Base-by-base conservation (phyloP, 164 flowering plant genomes). In the Sextonia rubra region DNA sequence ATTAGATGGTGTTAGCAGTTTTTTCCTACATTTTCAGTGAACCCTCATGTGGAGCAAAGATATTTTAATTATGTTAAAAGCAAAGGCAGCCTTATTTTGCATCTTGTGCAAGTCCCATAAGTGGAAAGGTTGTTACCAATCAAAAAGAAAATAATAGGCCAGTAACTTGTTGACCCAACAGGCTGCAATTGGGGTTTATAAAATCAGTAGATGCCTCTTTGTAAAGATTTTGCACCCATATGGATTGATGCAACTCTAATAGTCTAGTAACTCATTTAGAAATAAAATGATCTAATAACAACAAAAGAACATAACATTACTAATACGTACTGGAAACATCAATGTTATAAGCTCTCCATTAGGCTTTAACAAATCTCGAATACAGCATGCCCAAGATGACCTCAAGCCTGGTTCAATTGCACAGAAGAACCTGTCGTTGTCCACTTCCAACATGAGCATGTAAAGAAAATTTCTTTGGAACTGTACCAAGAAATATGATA, bases 341-440 rank as follows among this genome's bases (percentile, higher is more conserved):
- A 93, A 76, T n/a, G 97, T 93, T 72, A 93, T 83, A 68, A 93
- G 90, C 81, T 90, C 95, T 74, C 98, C 98, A 81, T 84, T 90
- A 56, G 93, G 91, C 79, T 90, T 91, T 66, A 93, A 74, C 14
- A 90, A 74, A 62, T 88, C 83, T 3, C 26, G 47, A 24, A 89
- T 78, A 73, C 72, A 77, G 12, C 60, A 73, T 71, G 89, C 97
- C 98, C 98, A 93, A 67, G 80, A 79, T 66, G 83, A 58, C 79
- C 95, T 84, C 90, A 83, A 71, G 47, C 63, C 70, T 26, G 93
- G 97, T 60, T 87, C 92, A 81, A 93, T 86, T 66, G 97, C 98
- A 80, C 94, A 87, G 76, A 93, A 93, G 80, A 93, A 91, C 79
- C 97, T 93, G 85, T 75, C 79, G 2, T 56, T 74, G 64, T 29